Conservation (phyloP, 768 basidiomycete genomes). For the Suillus occidentalis region DNA sequence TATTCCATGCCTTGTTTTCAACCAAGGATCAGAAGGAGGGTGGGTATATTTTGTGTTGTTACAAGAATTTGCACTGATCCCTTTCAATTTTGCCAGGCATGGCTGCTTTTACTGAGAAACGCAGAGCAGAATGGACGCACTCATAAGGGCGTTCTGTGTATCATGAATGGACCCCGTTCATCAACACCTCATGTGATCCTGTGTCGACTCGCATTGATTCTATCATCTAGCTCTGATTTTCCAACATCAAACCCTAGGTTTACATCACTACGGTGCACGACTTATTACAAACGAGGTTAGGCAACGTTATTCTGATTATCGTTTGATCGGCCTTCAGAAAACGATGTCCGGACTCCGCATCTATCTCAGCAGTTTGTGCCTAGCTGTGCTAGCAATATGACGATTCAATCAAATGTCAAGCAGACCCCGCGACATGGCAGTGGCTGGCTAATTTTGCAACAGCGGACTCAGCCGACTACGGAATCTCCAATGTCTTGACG, state of each 20-base stretch:
- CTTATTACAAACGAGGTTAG: background rate
- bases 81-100: conserved; percentile 59
- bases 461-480: background rate
- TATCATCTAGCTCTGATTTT: background rate
- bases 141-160: conserved; percentile 17
- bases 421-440: background rate
- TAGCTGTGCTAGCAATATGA: background rate
- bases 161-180: background rate
- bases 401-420: background rate
- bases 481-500: background rate
- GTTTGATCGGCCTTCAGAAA: background rate
- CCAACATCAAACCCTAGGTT: background rate
- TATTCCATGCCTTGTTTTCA: conserved; percentile 91
- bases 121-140: conserved; percentile 81
- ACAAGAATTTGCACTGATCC: conserved; percentile 8
- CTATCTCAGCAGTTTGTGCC: background rate
- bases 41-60: conserved; percentile 33
- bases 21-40: conserved; percentile 96
- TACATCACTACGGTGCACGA: background rate
- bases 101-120: conserved; percentile 92
- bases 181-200: background rate
- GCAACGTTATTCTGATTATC: background rate
- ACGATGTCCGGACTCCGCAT: background rate
- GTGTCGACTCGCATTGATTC: background rate
- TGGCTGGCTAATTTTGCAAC: background rate